Conservation (phyloP, 2,329 filamentous ascomycete species). For the Phialophora expanda region DNA sequence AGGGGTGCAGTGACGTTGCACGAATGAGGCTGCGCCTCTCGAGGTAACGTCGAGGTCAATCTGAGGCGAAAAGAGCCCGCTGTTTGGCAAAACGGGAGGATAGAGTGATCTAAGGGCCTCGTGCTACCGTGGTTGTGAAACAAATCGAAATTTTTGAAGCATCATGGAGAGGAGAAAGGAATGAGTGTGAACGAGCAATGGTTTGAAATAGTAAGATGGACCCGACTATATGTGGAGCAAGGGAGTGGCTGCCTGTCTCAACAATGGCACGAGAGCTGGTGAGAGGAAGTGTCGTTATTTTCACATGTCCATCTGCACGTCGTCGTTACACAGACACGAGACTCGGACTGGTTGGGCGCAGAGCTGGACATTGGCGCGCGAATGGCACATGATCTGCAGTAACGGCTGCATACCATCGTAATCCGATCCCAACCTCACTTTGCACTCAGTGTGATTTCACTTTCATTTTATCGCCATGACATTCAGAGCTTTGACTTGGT, state of each 20-base stretch:
- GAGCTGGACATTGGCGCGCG: neutral
- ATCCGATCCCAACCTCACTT: neutral
- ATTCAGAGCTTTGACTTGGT: conserved; percentile 15
- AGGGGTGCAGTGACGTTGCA: neutral
- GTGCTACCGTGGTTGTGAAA: conserved; percentile 10
- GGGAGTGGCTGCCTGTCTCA: neutral
- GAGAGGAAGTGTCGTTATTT: conserved; percentile 9
- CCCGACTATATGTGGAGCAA: conserved; percentile 5
- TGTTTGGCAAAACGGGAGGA: neutral
- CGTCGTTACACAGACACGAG: conserved; percentile 4
- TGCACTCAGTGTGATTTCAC: too few species aligned
- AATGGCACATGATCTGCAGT: neutral
- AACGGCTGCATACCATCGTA: neutral
- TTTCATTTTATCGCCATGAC: neutral
- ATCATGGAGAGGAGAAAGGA: conserved; percentile 1
- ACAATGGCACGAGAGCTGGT: conserved; percentile 7
- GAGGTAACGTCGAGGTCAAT: neutral
- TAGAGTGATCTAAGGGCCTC: neutral
- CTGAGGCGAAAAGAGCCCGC: neutral
- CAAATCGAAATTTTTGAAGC: conserved; percentile 4
- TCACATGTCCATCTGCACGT: conserved; percentile 23
- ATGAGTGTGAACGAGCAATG: neutral
- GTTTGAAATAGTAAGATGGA: neutral
- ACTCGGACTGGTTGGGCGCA: neutral
- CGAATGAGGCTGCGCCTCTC: neutral